These are phyloP conservation scores for Zoysia japonica DNA, from an alignment of 176 grass and related monocot genomes.

Conservation along the genomic window DNA sequence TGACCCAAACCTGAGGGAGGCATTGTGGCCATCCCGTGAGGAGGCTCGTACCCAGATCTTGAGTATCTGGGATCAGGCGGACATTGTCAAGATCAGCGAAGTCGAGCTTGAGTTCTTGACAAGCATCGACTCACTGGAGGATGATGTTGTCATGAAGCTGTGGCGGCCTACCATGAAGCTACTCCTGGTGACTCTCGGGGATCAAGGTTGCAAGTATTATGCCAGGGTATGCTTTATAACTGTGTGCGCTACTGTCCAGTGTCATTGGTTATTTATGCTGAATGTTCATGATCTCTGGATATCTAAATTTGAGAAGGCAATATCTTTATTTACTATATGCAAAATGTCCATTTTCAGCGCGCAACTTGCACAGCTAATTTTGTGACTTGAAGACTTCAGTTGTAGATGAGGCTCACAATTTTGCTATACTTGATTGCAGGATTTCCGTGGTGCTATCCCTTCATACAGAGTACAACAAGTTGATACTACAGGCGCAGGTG, in stretches of 20 bases:
- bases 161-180: slow-evolving; percentile 84
- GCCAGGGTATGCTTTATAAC: slow-evolving; percentile 62
- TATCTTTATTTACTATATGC: slow-evolving; percentile 1
- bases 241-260: not conserved
- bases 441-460: slow-evolving; percentile 66
- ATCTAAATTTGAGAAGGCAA: not conserved
- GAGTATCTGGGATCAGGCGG: slow-evolving; percentile 96
- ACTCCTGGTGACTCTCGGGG: slow-evolving; percentile 79
- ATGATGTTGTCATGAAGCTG: slow-evolving; percentile 76
- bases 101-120: slow-evolving; percentile 93
- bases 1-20: slow-evolving; percentile 82
- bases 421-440: slow-evolving; percentile 44
- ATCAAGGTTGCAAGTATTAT: slow-evolving; percentile 96
- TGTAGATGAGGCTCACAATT: not conserved
- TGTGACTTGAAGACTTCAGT: not conserved
- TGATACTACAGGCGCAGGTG: slow-evolving; percentile 89
- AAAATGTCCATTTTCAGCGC: not conserved
- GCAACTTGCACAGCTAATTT: not conserved
- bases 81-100: slow-evolving; percentile 94
- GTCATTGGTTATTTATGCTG: slow-evolving; percentile 17
- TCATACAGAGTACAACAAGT: slow-evolving; percentile 79
- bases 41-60: slow-evolving; percentile 75
- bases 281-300: not conserved
- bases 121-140: slow-evolving; percentile 63
- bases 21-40: slow-evolving; percentile 81